A percentile compares a stretch with the other conserved stretches of the same genome.
phyloP scores from a whole-genome alignment of 495 filamentous ascomycete genomes.

The Evansstolkia leycettana region DNA sequence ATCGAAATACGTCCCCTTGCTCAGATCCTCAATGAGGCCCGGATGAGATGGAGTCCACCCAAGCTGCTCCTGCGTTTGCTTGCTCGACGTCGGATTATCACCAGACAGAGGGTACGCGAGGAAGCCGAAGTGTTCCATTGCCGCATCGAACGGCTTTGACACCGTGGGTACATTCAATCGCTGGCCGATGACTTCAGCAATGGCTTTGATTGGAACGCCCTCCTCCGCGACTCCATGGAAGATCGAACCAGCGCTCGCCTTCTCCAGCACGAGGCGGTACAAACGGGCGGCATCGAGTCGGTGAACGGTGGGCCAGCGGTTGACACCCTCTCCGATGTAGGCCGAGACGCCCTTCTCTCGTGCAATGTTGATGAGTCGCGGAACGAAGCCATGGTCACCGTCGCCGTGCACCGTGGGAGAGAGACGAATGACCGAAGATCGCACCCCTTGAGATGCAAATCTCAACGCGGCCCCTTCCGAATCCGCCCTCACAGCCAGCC shows the following conservation, averaged over 20 bases:
- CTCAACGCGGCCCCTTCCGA: constrained; percentile 15
- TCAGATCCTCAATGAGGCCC: constrained; percentile 25
- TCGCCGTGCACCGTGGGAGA: constrained; percentile 30
- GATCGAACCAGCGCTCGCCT: constrained; percentile 20
- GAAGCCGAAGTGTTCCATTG: constrained; percentile 20
- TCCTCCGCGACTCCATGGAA: constrained; percentile 32
- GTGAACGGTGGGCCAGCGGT: constrained; percentile 30
- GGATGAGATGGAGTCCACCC: constrained; percentile 23
- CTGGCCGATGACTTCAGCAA: constrained; percentile 25
- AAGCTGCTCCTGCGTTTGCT: constrained; percentile 25
- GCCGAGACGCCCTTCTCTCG: constrained; percentile 16
- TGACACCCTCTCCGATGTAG: constrained; percentile 31
- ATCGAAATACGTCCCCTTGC: constrained; percentile 16
- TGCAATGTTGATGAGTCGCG: constrained; percentile 18
- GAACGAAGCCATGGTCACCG: constrained; percentile 22
- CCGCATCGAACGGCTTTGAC: constrained; percentile 18
- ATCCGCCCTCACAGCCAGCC: constrained; percentile 12
- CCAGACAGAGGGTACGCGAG: constrained; percentile 9
- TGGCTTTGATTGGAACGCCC: constrained; percentile 23
- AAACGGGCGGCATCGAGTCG: constrained; percentile 26
- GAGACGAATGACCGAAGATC: constrained; percentile 24
- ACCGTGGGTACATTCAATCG: constrained; percentile 16
- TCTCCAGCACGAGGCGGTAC: constrained; percentile 31
- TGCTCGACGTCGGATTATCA: constrained; percentile 28
- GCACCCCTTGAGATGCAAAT: constrained; percentile 20